Conservation (phyloP, 371 early-diverging fungal genomes). For the Neoconidiobolus thromboides region DNA sequence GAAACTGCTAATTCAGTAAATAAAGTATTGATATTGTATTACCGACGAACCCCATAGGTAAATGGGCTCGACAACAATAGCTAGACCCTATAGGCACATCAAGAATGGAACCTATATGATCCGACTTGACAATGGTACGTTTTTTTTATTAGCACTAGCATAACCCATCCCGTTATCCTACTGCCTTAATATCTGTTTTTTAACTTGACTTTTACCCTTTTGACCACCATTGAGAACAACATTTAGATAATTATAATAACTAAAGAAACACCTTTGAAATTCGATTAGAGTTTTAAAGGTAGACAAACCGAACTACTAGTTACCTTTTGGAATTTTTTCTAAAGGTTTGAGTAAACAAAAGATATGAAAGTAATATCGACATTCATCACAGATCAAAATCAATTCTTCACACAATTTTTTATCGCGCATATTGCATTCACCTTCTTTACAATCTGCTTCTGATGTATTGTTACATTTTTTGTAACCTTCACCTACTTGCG, state of each 20-base stretch:
- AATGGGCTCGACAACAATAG: constrained; percentile 21
- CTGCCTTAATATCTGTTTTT: constrained; percentile 17
- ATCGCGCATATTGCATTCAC: constrained; percentile 29
- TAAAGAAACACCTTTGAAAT: constrained; percentile 22
- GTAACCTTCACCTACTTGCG: constrained; percentile 13
- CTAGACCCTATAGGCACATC: constrained; percentile 34
- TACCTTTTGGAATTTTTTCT: constrained; percentile 16
- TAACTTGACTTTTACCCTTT: constrained; percentile 19
- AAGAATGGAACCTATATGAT: constrained; percentile 33
- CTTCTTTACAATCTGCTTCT: constrained; percentile 18
- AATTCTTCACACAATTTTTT: constrained; percentile 23
- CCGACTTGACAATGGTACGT: constrained; percentile 21
- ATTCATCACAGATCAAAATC: constrained; percentile 38
- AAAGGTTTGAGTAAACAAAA: constrained; percentile 21
- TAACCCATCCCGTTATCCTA: constrained; percentile 33
- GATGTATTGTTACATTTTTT: constrained; percentile 28
- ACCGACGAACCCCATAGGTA: constrained; percentile 33
- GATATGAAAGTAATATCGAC: constrained; percentile 29
- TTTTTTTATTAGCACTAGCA: constrained; percentile 16
- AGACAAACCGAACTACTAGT: constrained; percentile 15
- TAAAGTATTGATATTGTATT: neutral
- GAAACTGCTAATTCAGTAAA: neutral
- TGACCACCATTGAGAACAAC: constrained; percentile 19
- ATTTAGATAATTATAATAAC: constrained; percentile 22
- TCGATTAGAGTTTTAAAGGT: neutral